Base-by-base conservation (phyloP, 1,284 basidiomycete species). In the Ceratobasidium sp. region DNA sequence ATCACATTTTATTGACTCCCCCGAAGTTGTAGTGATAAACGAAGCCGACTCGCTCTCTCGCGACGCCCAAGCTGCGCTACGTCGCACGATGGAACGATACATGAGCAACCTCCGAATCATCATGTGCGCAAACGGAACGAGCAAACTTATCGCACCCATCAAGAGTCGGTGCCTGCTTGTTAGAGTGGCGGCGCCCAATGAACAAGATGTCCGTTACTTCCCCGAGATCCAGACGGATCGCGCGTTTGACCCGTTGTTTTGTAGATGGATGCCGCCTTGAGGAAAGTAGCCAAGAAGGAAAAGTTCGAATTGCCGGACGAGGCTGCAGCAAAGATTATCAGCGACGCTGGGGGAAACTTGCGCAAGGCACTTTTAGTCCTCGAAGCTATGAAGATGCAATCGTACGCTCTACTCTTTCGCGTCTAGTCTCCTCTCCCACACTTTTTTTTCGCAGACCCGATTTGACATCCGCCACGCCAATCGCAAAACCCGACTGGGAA, bases 51-150 rank as follows among this genome's bases (percentile, higher is more conserved):
- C 93, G 0, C 87, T 99, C 59, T 91, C 95, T 14, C 90, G 96
- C 77, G 97, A 99, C 83, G 97, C 97, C 0, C 97, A 99, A 85
- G 96, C 97, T 0, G 97, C 97, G 4, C 87, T 99, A 54, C 91
- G 98, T 79, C 88, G 98, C 75, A 99, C 97, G 1, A 99, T 99
- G 97, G 97, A 99, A 80, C 97, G 98, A 83, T 99, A 98, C 85
- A 98, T 98, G 93, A 90, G 90, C 62, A 99, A 98, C 82, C 88
- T 99, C 88, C 90, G 98, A 59, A 90, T 99, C 78, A 97, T 99
- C 79, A 88, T 99, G 13, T 98, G 97, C 81, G 95, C 97, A n/a
- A 98, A 95, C 82, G 96, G 94, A 81, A 98, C 98, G 1, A 94
- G 93, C 80, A 93, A 93, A 79, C 92, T 99, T 76, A 99, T 99